Conservation (phyloP, 176 grass and related monocot genomes). For the Musa itinerans region DNA sequence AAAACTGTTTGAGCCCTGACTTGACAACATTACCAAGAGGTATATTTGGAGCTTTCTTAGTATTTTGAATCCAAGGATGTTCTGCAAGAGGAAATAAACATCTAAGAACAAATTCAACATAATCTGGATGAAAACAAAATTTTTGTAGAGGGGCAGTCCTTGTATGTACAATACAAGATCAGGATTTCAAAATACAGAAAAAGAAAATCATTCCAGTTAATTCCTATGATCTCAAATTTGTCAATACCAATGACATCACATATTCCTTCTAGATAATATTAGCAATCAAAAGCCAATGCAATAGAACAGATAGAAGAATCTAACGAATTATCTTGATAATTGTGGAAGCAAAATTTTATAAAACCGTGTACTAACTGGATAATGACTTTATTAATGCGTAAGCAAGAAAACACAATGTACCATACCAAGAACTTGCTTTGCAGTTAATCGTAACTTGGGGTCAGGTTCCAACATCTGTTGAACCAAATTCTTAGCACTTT, state of each 20-base stretch:
- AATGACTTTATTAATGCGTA: not conserved
- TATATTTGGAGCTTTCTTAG: slow-evolving; percentile 94
- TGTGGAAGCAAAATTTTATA: not conserved
- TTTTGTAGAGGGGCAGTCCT: too few relatives aligned
- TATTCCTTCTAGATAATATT: not conserved
- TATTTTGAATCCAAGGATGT: slow-evolving; percentile 90
- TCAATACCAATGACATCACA: not conserved
- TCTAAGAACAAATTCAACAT: not conserved
- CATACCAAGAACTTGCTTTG: slow-evolving; percentile 92
- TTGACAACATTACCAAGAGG: slow-evolving; percentile 98
- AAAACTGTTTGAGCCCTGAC: slow-evolving; percentile 96
- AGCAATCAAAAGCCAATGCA: not conserved
- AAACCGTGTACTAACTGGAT: not conserved
- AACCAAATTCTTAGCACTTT: slow-evolving; percentile 93
- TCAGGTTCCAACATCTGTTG: slow-evolving; percentile 84
- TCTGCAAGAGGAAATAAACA: slow-evolving; percentile 28
- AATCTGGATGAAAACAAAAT: too few relatives aligned
- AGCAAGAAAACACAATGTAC: slow-evolving; percentile 4
- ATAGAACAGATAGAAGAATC: not conserved
- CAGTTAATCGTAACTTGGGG: slow-evolving; percentile 76
- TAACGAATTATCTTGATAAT: not conserved
- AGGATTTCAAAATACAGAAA: too few relatives aligned
- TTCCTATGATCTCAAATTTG: not conserved
- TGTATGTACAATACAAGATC: not conserved
- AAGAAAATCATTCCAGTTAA: too few relatives aligned